Conservation (phyloP, 257 asterid species). For the Thymus mandschuricus region DNA sequence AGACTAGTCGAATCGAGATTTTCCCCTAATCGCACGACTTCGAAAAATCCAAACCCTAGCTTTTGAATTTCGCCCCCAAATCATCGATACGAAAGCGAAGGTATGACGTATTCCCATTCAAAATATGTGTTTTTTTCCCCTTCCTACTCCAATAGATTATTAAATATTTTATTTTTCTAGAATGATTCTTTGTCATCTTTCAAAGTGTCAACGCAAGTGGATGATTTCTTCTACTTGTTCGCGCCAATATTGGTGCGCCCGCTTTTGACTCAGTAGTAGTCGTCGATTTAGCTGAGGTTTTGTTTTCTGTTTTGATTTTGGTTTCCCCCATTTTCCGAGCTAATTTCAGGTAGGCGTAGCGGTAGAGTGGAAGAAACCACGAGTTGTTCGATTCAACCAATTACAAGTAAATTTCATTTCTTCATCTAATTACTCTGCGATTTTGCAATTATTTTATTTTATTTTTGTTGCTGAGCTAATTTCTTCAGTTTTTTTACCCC, state of each 20-base stretch:
- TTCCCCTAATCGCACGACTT: neutral
- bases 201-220: neutral
- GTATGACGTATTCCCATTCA: conserved; percentile 15
- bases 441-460: neutral
- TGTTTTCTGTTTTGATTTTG: neutral
- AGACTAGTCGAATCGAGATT: neutral
- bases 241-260: neutral
- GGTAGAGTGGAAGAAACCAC: neutral
- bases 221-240: conserved; percentile 19
- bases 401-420: neutral
- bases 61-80: neutral
- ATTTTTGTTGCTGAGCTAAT: too few species aligned
- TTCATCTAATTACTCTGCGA: conserved; percentile 2
- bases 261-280: neutral
- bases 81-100: neutral
- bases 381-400: neutral
- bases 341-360: neutral
- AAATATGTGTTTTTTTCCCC: neutral
- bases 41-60: too few species aligned
- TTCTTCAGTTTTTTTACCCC: neutral
- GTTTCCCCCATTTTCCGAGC: neutral
- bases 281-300: neutral
- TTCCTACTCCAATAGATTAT: neutral
- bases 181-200: conserved; percentile 7
- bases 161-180: neutral